A percentile compares a stretch with the other conserved stretches of the same genome.
Conservation (phyloP, 2,329 filamentous ascomycete species). For the Cytospora piceae region DNA sequence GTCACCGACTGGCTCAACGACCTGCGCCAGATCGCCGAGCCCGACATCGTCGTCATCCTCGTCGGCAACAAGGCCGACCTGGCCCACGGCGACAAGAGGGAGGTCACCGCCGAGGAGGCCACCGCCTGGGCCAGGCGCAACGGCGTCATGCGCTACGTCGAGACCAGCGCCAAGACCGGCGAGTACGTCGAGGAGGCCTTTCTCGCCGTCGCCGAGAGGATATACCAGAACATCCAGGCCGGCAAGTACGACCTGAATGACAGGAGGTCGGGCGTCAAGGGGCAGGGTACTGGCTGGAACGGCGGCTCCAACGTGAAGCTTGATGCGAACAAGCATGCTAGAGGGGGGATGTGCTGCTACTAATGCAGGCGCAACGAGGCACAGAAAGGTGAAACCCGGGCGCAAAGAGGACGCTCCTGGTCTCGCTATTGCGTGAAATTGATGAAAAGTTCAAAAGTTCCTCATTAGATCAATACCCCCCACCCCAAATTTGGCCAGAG, state of each 20-base stretch:
- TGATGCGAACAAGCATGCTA: slow-evolving; percentile 44
- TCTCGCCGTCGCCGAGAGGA: slow-evolving; percentile 88
- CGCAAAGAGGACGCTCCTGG: not conserved
- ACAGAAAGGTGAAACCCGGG: slow-evolving; percentile 10
- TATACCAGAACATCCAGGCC: slow-evolving; percentile 95
- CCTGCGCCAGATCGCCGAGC: slow-evolving; percentile 90
- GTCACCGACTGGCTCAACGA: slow-evolving; percentile 94
- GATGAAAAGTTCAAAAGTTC: not conserved
- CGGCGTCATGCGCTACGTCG: slow-evolving; percentile 89
- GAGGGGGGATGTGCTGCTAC: slow-evolving; percentile 54
- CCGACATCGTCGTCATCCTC: slow-evolving; percentile 90
- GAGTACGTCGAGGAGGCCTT: slow-evolving; percentile 94
- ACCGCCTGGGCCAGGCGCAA: slow-evolving; percentile 87
- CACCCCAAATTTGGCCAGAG: not conserved
- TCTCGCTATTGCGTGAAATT: not conserved
- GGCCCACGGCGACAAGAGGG: slow-evolving; percentile 67
- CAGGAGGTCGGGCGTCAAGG: slow-evolving; percentile 87
- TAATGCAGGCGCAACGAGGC: slow-evolving; percentile 26
- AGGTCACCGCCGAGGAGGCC: slow-evolving; percentile 82
- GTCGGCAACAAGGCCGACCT: slow-evolving; percentile 96
- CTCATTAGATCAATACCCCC: slow-evolving; percentile 21
- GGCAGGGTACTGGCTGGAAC: slow-evolving; percentile 56
- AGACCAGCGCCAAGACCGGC: slow-evolving; percentile 94
- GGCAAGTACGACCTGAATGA: slow-evolving; percentile 95
- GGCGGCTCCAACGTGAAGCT: slow-evolving; percentile 51